Base-by-base conservation (phyloP, 2,329 filamentous ascomycete species). In the Ophiocordyceps australis region DNA sequence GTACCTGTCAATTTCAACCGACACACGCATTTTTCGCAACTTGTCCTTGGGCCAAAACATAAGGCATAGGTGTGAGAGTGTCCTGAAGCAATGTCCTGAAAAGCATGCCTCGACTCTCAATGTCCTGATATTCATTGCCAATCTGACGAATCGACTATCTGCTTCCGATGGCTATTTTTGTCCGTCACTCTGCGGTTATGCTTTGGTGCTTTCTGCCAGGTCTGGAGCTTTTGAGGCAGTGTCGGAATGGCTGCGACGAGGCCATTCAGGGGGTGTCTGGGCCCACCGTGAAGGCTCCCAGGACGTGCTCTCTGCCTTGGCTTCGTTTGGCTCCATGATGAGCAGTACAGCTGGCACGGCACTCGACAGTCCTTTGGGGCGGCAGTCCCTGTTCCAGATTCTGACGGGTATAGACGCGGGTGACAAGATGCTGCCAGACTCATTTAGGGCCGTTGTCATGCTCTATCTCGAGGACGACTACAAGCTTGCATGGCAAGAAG, bases 81-180 rank as follows among this genome's bases (percentile, higher is more conserved):
- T 43, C 8, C 25, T 41, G 14, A 14, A 18, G 15, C 22, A 30
- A 15, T 12, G 28, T 16, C n/a, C 27, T 23, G 30, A 19, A 24
- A 20, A 7, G 16, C 25, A 14, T 19, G 4, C 24, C 11, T 15
- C 25, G n/a, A 26, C 14, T 10, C 31, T 35, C 5, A 34, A 44
- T 24, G 33, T 33, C 9, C 36, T 60, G 20, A 32, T 38, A 2
- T 46, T 61, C 25, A 34, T 62, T 14, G 54, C 57, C 27, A 56
- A 58, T 31, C 28, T 61, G 10, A 35, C 41, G 15, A 39, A 52
- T 22, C 45, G 42, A 22, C 35, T 55, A 8, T 35, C 42, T 4
- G 30, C 31, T 7, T 29, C 38, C 13, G 33, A 30, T 5, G 25
- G 34, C 6, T 29, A 35, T 14, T 23, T 53, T 5, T 38, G 46